Conservation (phyloP, 1,284 basidiomycete species). For the Apiotrichum veenhuisii region DNA sequence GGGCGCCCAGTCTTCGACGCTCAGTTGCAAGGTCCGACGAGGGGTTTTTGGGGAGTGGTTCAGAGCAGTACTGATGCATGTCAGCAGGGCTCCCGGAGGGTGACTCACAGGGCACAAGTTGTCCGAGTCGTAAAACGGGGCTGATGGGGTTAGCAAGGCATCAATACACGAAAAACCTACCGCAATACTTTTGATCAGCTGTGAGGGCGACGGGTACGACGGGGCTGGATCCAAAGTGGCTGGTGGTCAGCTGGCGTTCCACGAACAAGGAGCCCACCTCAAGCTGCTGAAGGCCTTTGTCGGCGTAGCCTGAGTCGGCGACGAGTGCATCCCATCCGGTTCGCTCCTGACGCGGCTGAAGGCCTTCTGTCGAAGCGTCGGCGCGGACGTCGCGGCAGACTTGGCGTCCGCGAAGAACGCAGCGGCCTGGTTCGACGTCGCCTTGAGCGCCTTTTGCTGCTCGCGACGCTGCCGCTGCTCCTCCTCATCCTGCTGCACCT, state of each 20-base stretch:
- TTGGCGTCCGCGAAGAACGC: background rate
- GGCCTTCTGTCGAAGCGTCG: background rate
- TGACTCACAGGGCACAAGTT: slow-evolving; percentile 6
- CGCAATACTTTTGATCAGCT: background rate
- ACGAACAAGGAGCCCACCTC: background rate
- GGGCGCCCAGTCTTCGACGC: background rate
- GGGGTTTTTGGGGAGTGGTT: slow-evolving; percentile 23
- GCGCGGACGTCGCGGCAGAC: background rate
- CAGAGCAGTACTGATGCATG: slow-evolving; percentile 24
- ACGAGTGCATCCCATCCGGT: background rate
- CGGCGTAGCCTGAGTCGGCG: background rate
- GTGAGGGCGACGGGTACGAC: background rate
- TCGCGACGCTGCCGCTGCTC: background rate
- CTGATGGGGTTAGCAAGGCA: background rate
- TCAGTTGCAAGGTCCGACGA: slow-evolving; percentile 15
- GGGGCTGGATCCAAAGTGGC: background rate
- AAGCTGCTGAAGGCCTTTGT: background rate
- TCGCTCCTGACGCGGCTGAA: background rate
- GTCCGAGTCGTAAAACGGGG: background rate
- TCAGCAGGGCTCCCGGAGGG: background rate
- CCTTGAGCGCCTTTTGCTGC: background rate
- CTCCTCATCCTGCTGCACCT: background rate
- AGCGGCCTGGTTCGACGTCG: background rate
- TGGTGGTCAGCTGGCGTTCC: background rate
- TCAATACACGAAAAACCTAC: background rate